Evolutionary conservation across 1,284 basidiomycete species (phyloP).

Genomic region (Leccinum pseudoinsigne): DNA sequence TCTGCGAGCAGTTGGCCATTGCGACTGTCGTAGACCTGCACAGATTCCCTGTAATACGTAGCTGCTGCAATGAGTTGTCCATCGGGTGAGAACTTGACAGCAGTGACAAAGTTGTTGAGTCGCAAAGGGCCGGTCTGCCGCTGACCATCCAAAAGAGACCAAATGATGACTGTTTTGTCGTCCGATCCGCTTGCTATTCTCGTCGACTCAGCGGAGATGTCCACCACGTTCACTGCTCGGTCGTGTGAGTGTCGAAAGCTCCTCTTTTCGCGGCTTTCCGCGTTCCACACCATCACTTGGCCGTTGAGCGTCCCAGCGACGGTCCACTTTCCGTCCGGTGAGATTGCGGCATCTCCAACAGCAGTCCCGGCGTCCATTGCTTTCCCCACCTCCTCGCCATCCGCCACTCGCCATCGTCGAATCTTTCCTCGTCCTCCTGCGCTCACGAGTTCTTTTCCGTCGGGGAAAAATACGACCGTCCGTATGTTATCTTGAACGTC

Average conservation of each 20-base stretch:
- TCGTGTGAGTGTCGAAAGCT: neutral
- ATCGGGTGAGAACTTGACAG: neutral
- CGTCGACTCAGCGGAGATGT: too few species aligned
- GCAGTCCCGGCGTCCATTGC: neutral
- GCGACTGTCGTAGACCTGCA: neutral
- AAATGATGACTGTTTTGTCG: neutral
- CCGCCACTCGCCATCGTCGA: neutral
- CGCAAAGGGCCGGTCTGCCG: neutral
- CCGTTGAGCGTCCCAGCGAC: neutral
- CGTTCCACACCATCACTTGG: neutral
- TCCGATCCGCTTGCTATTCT: too few species aligned
- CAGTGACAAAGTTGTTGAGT: neutral
- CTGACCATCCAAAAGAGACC: neutral
- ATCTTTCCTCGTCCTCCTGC: neutral
- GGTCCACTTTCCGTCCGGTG: neutral
- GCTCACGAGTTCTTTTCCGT: neutral
- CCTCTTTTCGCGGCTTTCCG: neutral
- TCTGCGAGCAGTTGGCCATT: neutral
- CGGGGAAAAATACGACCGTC: neutral
- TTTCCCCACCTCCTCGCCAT: neutral
- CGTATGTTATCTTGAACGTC: neutral
- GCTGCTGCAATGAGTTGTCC: neutral
- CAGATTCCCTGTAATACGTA: neutral
- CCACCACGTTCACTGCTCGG: neutral
- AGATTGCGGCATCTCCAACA: neutral